Evolutionary conservation across 768 basidiomycete genomes (phyloP), one percentile per base, ranked within the genome.

Genomic region (Suillus clintonianus): DNA sequence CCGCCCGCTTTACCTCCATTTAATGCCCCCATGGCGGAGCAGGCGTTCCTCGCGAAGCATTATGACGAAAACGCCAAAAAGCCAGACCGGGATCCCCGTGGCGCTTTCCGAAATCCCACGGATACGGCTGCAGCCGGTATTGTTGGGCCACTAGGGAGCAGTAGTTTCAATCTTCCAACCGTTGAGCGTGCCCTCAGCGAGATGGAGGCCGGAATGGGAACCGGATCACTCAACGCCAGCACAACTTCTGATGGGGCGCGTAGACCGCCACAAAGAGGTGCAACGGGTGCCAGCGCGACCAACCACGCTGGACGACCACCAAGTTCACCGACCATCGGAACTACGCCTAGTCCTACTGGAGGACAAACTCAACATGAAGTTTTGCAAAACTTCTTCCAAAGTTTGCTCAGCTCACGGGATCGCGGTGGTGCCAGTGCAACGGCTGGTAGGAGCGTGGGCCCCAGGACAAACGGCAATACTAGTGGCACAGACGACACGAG

Each of bases 51-150:
- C 13, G 84, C 89, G 3, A 89, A 90, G 71, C 91, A 99, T 71
- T 94, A 95, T 76, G 95, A 97, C 75, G 88, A 94, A 71, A 92
- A 97, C 65, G 85, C 91, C 45, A 94, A 93, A 77, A 96, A 95
- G 69, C 84, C 92, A 0, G 92, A 95, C 68, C 86, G 92, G 61
- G 95, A 98, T 78, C 94, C 95, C 24, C 89, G 94, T 39, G 88
- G 88, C 17, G 87, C 90, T 3, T 97, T 97, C 85, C 85, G 91
- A 62, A 91, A 91, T 63, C 89, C 89, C 1, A 78, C 84, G 50
- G 91, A 92, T 61, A 77, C 83, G 30, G 74, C 84, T 8, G 81
- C 82, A 19, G 73, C 76, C 0, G 94, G 96, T 32, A 87, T 97
- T 54, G 97, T 99, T 13, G 97, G 97, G 1, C 97, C 97, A 0